Evolutionary conservation across 768 basidiomycete genomes (phyloP), one percentile per base, ranked within the genome.

Genomic region (Serendipita sp.): DNA sequence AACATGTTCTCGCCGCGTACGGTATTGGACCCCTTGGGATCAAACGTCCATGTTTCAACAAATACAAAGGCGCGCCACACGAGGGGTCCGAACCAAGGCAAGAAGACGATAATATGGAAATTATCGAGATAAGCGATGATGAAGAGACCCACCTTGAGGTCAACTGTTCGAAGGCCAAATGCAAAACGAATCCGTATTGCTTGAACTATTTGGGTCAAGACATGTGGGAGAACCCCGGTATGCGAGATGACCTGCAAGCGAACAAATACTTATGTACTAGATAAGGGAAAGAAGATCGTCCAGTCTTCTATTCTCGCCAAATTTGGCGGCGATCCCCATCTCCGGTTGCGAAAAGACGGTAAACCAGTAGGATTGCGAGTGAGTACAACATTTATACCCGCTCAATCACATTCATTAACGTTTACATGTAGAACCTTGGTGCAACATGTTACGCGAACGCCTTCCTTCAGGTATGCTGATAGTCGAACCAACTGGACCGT

Each of bases 371-470:
- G 91, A 28, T 75, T 94, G 67, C 88, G 81, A 79, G 91, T 88
- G 70, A 16, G 76, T 70, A 41, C 32, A 44, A 32, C 10, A 3
- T 36, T 11, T 23, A 23, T 23, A 23, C 23, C 23, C 23, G 10
- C 56, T 5, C 30, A 52, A 23, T 44, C 36, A 63, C 41, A 28
- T 46, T 54, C 46, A 52, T 64, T 48, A 36, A 23, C 18, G 11
- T 35, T 36, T 36, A 18, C 16, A 41, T 13, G 44, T 70, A 93
- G 91, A 97, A 98, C 72, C 82, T 98, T 18, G 95, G 95, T 3
- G 94, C 94, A 16, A 97, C 95, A 2, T 98, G 95, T 72, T 98
- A 97, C 69, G 93, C 91, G 66, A 96, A 96, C 73, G 91, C 91
- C 18, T 96, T 89, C 67, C 79, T 98, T 51, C 94, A 98, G 76